phyloP scores from a whole-genome alignment of 345 rosid species.

The Eutrema heterophyllum region DNA sequence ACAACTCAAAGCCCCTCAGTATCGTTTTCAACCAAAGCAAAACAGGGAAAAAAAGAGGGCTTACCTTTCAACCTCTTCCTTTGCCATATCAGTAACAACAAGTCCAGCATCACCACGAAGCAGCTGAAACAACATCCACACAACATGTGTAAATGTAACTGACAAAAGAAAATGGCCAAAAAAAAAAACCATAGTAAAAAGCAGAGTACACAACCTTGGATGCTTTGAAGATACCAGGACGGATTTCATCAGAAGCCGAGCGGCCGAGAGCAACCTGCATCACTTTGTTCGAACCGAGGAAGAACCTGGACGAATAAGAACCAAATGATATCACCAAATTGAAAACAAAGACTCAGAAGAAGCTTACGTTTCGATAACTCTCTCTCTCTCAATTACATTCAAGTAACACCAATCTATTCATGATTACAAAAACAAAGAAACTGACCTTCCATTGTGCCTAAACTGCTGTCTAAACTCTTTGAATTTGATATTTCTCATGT shows the following conservation, averaged over 20 bases:
- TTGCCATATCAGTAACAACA: conserved; percentile 68
- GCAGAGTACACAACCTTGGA: conserved; percentile 54
- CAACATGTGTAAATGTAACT: background rate
- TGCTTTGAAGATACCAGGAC: conserved; percentile 64
- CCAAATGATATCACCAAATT: background rate
- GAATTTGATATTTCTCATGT: conserved; percentile 92
- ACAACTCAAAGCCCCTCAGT: background rate
- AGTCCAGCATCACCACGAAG: conserved; percentile 80
- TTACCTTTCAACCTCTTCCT: conserved; percentile 83
- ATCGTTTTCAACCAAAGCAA: background rate
- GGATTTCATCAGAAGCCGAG: conserved; percentile 74
- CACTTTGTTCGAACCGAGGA: conserved; percentile 94
- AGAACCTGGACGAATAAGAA: conserved; percentile 48
- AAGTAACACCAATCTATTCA: background rate
- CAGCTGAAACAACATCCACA: conserved; percentile 39
- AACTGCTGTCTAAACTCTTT: conserved; percentile 92
- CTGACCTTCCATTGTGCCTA: conserved; percentile 66
- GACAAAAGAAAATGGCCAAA: background rate
- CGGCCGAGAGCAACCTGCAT: conserved; percentile 98
- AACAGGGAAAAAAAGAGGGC: background rate
- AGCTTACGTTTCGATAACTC: background rate
- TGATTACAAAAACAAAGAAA: background rate
- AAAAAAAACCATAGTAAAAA: background rate
- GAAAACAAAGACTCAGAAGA: background rate
- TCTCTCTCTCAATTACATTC: background rate